Base-by-base conservation (phyloP, 78 protist species). In the Mastigamoeba balamuthi region DNA sequence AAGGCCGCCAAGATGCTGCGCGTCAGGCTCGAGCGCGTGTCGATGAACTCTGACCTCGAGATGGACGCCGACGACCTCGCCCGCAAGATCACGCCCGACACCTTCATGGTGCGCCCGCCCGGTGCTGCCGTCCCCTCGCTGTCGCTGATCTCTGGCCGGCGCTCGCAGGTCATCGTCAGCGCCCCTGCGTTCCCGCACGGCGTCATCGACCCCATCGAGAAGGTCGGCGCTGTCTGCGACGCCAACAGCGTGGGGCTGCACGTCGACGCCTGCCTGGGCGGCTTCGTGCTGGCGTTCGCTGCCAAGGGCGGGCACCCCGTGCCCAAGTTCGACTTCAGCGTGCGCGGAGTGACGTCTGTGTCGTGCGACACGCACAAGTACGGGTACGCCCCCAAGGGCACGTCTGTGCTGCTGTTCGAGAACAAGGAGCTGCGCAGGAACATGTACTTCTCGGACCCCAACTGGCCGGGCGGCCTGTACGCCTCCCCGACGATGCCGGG, bases 321-420 rank as follows among this genome's bases (percentile, higher is more conserved):
- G 5, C 84, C 88, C 8, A 33, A 44, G 4, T 88, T 84, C 63
- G 95, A 92, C 76, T 91, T 87, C 81, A 3, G 85, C 30, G 64
- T 86, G 29, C 67, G 38, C 4, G 95, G 95, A 30, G 95, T 91
- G 40, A 85, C 92, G 6, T 76, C 91, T 25, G 84, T 91, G 69
- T 90, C 94, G 17, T 37, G 76, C 8, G 97, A 91, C 77, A 85
- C 89, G n/a, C 97, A 94, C 88, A 94, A 91, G 79, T 94, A 85
- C 84, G 97, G 97, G 8, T 90, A 72, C 69, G 90, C 95, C 0
- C 80, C 94, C 7, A 91, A 94, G 68, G 97, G 97, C 6, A 69
- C 84, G 6, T 84, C 91, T 0, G 90, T 91, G 8, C 72, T 87
- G 33, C 37, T 91, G 40, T 87, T 72, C 69, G 65, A 64, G 4